Evolutionary conservation across 306 rosid species (phyloP).

Genomic region (Lathyrus oleraceus): DNA sequence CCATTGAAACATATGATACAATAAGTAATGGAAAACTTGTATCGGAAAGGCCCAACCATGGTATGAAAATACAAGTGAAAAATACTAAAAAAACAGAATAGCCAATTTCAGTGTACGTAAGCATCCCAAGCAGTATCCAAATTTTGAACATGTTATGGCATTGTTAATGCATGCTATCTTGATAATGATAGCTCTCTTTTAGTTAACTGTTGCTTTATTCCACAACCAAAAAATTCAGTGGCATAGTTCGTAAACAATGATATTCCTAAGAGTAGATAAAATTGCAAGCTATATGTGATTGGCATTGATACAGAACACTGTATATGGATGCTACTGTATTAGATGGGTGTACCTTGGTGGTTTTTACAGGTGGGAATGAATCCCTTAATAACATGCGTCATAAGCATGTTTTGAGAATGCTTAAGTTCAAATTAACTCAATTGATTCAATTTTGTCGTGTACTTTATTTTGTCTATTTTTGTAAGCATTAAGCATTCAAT

Average conservation of each 20-base stretch:
- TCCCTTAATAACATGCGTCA: no score
- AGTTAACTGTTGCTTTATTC: not conserved
- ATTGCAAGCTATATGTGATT: conserved; percentile 11
- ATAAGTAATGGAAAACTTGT: conserved; percentile 14
- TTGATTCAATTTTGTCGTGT: no score
- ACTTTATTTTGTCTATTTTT: no score
- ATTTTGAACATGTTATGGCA: conserved; percentile 6
- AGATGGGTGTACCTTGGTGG: no score
- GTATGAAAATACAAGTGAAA: not conserved
- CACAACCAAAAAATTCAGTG: not conserved
- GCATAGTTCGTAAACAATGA: conserved; percentile 15
- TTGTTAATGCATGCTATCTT: not conserved
- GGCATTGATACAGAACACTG: no score
- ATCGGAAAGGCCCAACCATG: conserved; percentile 9
- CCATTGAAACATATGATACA: not conserved
- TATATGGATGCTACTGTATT: no score
- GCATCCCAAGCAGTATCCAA: conserved; percentile 12
- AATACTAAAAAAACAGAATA: not conserved
- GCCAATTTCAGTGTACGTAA: conserved; percentile 11
- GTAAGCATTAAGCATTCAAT: no score
- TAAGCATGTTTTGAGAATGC: no score
- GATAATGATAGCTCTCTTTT: not conserved
- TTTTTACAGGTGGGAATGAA: no score
- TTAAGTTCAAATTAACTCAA: no score
- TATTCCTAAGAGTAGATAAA: conserved; percentile 20